Percentiles rank a stretch among this genome's conserved stretches.
Evolutionary conservation across 805 yeast species (phyloP).

Genomic region (Dipodascus albidus): DNA sequence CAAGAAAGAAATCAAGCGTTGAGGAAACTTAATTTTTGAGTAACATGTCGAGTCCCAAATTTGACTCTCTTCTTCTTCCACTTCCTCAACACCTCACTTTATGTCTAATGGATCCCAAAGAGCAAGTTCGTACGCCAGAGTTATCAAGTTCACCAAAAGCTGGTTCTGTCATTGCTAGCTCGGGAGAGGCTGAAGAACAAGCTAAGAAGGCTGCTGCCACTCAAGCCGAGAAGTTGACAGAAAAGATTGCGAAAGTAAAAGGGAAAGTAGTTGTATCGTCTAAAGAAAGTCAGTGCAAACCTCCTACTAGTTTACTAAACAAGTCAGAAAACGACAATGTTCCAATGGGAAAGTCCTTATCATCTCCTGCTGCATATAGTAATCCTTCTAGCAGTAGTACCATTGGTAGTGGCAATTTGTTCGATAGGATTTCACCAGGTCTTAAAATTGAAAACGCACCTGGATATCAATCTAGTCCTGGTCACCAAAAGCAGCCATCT

Average conservation of each 20-base stretch:
- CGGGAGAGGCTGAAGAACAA: constrained; percentile 1
- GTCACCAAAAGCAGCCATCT: constrained; percentile 44
- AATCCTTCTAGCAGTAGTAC: background rate
- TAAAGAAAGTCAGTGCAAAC: background rate
- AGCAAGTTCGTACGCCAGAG: background rate
- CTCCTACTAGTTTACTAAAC: background rate
- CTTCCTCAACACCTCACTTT: background rate
- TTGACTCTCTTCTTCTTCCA: background rate
- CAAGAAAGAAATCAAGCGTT: background rate
- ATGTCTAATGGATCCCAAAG: background rate
- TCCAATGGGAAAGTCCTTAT: background rate
- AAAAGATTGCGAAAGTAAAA: background rate
- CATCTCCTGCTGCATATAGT: background rate
- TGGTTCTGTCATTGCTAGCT: background rate
- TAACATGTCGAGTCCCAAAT: background rate
- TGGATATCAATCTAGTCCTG: background rate
- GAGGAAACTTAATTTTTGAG: background rate
- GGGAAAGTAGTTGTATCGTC: background rate
- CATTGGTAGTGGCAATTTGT: background rate
- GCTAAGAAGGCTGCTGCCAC: background rate
- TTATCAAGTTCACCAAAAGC: background rate
- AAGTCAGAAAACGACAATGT: background rate
- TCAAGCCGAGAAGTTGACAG: constrained; percentile 1
- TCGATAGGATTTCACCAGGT: background rate
- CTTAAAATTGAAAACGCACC: background rate